A percentile compares a stretch with the other conserved stretches of the same genome.
phyloP scores from a whole-genome alignment of 768 basidiomycete genomes.

The Termitomyces heimii region DNA sequence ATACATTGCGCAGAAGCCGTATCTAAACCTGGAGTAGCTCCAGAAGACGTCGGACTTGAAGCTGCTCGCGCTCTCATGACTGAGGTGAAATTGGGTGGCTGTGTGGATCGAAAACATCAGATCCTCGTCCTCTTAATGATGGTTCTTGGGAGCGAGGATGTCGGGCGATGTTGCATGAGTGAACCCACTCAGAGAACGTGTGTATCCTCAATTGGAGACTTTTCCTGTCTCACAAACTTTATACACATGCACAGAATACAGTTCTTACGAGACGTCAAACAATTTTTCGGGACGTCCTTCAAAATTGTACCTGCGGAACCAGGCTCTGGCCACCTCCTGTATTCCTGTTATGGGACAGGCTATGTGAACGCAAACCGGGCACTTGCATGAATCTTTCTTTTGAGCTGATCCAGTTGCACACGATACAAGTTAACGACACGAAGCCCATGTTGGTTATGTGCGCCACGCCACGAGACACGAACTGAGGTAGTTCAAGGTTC shows the following conservation, averaged over 20 bases:
- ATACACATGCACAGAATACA: slow-evolving; percentile 58
- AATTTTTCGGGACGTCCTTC: slow-evolving; percentile 89
- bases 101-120: slow-evolving; percentile 89
- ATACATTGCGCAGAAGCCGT: slow-evolving; percentile 85
- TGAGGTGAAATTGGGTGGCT: slow-evolving; percentile 81
- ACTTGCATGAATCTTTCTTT: slow-evolving; percentile 32
- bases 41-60: slow-evolving; percentile 87
- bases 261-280: slow-evolving; percentile 77
- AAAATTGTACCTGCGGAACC: slow-evolving; percentile 68
- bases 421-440: not conserved
- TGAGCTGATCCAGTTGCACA: not conserved
- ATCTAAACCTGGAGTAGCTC: slow-evolving; percentile 76
- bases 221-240: not conserved
- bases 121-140: slow-evolving; percentile 81
- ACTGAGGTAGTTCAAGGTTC: not conserved
- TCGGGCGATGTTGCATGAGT: slow-evolving; percentile 83
- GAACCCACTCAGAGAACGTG: slow-evolving; percentile 79
- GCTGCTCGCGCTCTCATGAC: slow-evolving; percentile 74
- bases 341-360: slow-evolving; percentile 91
- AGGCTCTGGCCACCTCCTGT: slow-evolving; percentile 56
- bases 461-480: not conserved
- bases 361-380: slow-evolving; percentile 85
- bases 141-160: slow-evolving; percentile 97
- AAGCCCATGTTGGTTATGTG: not conserved
- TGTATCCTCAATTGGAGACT: slow-evolving; percentile 23